Conservation (phyloP, 2,329 filamentous ascomycete genomes). For the Stagonosporopsis rhizophila region DNA sequence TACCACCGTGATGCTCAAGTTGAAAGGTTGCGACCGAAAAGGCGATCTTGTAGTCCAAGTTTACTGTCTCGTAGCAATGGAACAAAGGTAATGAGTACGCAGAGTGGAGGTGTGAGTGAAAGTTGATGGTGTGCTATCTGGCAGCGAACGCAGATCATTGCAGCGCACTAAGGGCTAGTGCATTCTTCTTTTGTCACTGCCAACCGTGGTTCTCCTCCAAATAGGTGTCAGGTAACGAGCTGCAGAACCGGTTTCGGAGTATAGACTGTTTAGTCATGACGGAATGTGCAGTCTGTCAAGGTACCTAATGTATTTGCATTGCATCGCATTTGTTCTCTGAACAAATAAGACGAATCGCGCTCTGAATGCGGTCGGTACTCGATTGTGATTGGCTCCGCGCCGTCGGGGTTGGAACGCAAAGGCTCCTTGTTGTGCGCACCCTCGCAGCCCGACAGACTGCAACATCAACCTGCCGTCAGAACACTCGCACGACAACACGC, state of each 20-base stretch:
- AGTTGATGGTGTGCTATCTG: neutral
- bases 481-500: conserved; percentile 27
- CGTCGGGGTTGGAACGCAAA: conserved; percentile 6
- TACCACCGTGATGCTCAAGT: too few relatives aligned
- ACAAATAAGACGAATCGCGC: neutral
- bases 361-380: conserved; percentile 12
- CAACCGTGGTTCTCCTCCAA: conserved; percentile 3
- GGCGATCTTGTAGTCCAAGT: too few relatives aligned
- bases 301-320: neutral
- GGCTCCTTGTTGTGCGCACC: conserved; percentile 22
- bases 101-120: neutral
- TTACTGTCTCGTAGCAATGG: neutral
- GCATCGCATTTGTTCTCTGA: neutral
- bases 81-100: neutral
- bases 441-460: conserved; percentile 26
- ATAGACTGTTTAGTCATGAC: neutral
- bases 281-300: neutral
- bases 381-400: conserved; percentile 12
- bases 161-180: conserved; percentile 13
- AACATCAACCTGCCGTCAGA: conserved; percentile 12
- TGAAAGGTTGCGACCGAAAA: too few relatives aligned
- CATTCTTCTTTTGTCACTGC: conserved; percentile 7
- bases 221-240: neutral
- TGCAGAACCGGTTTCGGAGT: neutral
- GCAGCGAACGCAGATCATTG: conserved; percentile 17